Evolutionary conservation across 2,329 filamentous ascomycete species (phyloP).

Genomic region (Rachicladosporium sp.): DNA sequence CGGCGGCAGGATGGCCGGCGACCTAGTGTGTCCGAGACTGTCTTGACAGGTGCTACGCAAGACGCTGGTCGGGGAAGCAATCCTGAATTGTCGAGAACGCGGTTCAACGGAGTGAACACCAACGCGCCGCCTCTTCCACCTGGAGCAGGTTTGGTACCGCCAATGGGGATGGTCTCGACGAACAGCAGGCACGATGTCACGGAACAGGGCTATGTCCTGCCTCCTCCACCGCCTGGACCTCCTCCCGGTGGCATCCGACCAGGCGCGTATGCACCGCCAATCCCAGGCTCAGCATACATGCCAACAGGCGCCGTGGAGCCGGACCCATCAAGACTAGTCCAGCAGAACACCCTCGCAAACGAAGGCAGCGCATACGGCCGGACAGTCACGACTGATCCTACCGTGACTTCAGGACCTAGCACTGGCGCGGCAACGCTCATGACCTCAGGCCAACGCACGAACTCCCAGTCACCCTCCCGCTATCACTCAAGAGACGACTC

Average conservation of each 20-base stretch:
- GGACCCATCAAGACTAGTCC: constrained; percentile 20
- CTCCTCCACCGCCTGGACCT: constrained; percentile 23
- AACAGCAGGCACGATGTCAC: constrained; percentile 5
- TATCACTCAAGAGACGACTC: constrained; percentile 9
- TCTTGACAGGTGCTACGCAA: constrained; percentile 18
- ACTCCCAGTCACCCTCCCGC: constrained; percentile 18
- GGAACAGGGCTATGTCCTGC: constrained; percentile 10
- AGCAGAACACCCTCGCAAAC: constrained; percentile 19
- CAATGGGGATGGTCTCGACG: background rate
- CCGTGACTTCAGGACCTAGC: too few species aligned
- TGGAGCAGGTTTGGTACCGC: constrained; percentile 16
- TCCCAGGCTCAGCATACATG: constrained; percentile 20
- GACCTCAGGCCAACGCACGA: constrained; percentile 9
- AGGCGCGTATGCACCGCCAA: constrained; percentile 12
- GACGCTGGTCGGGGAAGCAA: constrained; percentile 33
- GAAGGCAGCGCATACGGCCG: background rate
- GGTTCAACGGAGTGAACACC: constrained; percentile 14
- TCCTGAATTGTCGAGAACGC: constrained; percentile 31
- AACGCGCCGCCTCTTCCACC: constrained; percentile 24
- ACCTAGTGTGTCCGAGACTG: constrained; percentile 18
- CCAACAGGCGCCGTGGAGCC: constrained; percentile 29
- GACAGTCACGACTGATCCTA: background rate
- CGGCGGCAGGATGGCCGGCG: constrained; percentile 16
- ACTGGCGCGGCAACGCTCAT: constrained; percentile 8
- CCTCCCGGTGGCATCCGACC: constrained; percentile 15